Conservation (phyloP, 228 moss, liverwort and hornwort genomes). For the Sphagnum magellanicum region DNA sequence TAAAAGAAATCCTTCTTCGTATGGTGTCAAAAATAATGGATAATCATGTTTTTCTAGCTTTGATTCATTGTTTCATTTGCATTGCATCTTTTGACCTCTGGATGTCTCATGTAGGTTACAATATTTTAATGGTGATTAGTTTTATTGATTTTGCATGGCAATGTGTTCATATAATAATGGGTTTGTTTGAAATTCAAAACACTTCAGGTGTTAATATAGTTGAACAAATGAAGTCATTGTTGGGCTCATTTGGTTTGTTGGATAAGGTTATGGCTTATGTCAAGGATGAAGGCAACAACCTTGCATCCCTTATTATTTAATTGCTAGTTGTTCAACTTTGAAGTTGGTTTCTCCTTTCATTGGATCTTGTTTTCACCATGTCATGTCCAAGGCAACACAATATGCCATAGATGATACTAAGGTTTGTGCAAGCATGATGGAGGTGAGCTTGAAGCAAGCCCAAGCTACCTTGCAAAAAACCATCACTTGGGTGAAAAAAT, state of each 20-base stretch:
- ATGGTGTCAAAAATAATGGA: constrained; percentile 54
- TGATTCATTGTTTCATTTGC: constrained; percentile 26
- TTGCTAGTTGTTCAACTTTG: constrained; percentile 28
- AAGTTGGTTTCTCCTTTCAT: constrained; percentile 26
- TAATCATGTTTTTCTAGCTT: constrained; percentile 28
- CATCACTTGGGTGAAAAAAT: constrained; percentile 14
- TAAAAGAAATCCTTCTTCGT: constrained; percentile 41
- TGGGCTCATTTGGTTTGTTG: constrained; percentile 25
- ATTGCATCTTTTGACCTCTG: constrained; percentile 40
- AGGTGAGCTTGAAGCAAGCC: constrained; percentile 32
- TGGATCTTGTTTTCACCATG: constrained; percentile 38
- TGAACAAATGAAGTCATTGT: constrained; percentile 33
- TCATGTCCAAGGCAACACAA: background rate
- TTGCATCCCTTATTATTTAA: background rate
- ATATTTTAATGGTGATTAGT: constrained; percentile 36
- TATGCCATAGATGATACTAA: constrained; percentile 1
- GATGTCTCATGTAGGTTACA: constrained; percentile 28
- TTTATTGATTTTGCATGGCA: constrained; percentile 38
- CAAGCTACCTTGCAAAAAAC: constrained; percentile 23
- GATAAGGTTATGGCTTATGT: constrained; percentile 38
- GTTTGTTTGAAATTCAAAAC: constrained; percentile 37
- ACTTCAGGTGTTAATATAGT: constrained; percentile 24
- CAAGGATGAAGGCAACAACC: constrained; percentile 21
- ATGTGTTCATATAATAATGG: constrained; percentile 36
- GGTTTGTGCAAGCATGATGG: constrained; percentile 39